Evolutionary conservation across 129 eudicot species (phyloP), one percentile per base, ranked within the genome.

Genomic region (Kitagawia praeruptora): DNA sequence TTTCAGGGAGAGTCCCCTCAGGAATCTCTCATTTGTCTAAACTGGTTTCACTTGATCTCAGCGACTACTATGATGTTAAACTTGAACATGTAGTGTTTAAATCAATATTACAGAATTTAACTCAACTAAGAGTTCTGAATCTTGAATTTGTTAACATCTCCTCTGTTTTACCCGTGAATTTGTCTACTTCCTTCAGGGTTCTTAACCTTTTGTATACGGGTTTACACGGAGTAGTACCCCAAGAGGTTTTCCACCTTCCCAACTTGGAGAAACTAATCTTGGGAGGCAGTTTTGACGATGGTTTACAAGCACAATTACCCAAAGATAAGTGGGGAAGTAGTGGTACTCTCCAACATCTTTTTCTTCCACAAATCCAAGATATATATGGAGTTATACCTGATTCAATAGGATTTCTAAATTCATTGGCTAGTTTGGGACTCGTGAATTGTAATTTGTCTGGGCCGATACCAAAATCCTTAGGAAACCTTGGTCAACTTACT

Each of bases 161-260:
- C 47, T 80, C 70, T 4, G 42, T 34, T 45, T 56, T 83, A 40
- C 87, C 86, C 25, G 2, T n/a, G 7, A 83, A 78, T 37, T 9
- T 83, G 3, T 83, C 89, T 13, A 67, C 81, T 28, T 77, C 80
- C 31, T 46, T 86, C 18, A 44, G 70, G 21, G 45, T 25, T 69
- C 79, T 85, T 0, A 66, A 80, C 67, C 85, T 88, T 53, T 2
- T 18, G 11, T 0, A 2, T 5, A 85, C 86, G 15, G 76, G 31
- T 37, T 40, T 88, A 69, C 76, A 66, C 3, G 89, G 87, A 34
- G 75, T 44, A 37, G 4, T 88, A 54, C 85, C 86, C 51, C 49
- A 25, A 44, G 41, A 73, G 34, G 74, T 81, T 51, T 83, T 88
- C 69, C 75, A 77, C 34, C 75, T 77, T 9, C 89, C 42, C 42